Evolutionary conservation across 2,329 filamentous ascomycete genomes (phyloP).

Genomic region (Cladosporium austrohemisphaericum): DNA sequence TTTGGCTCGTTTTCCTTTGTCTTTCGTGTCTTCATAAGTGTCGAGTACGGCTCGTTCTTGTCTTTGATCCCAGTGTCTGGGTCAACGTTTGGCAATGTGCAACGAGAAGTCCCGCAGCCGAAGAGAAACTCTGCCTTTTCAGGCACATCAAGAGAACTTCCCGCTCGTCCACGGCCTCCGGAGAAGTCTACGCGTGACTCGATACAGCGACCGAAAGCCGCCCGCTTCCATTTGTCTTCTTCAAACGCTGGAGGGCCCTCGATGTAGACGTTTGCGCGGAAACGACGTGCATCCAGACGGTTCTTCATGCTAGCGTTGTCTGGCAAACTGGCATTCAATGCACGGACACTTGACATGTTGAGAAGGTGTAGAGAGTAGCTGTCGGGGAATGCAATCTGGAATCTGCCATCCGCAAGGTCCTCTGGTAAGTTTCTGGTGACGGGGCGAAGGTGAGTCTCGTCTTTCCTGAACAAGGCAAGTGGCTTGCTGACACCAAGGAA

Average conservation of each 20-base stretch:
- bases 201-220: conserved; percentile 47
- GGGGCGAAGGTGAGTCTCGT: conserved; percentile 51
- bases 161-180: not conserved
- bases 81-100: conserved; percentile 69
- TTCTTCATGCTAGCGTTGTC: conserved; percentile 45
- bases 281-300: conserved; percentile 59
- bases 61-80: conserved; percentile 51
- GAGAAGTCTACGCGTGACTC: not conserved
- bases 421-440: conserved; percentile 60
- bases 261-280: conserved; percentile 69
- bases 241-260: conserved; percentile 61
- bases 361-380: conserved; percentile 68
- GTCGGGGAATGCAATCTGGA: conserved; percentile 66
- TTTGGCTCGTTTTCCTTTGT: conserved; percentile 23
- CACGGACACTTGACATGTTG: conserved; percentile 60
- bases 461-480: conserved; percentile 65
- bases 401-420: conserved; percentile 57
- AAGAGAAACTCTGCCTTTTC: conserved; percentile 47
- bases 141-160: not conserved
- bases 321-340: conserved; percentile 56
- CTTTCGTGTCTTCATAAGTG: conserved; percentile 28
- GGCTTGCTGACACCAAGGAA: conserved; percentile 66
- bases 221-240: conserved; percentile 66
- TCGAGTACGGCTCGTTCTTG: conserved; percentile 30
- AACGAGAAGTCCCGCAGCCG: conserved; percentile 64